phyloP scores from a whole-genome alignment of 2,329 filamentous ascomycete species.

The Fusarium equiseti region DNA sequence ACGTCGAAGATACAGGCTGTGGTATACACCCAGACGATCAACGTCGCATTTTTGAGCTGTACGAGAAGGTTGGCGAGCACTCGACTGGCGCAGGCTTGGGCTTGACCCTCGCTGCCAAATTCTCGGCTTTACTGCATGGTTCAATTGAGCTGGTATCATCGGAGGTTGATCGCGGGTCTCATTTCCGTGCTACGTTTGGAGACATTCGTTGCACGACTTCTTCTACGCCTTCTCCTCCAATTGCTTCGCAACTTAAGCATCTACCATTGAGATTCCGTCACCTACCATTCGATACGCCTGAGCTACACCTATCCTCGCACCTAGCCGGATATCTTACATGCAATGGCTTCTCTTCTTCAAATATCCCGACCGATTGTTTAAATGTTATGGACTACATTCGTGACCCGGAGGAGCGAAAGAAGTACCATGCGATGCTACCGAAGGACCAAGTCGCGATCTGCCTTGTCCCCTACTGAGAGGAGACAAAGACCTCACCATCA shows the following conservation, averaged over 20 bases:
- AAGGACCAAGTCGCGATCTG: slow-evolving; percentile 31
- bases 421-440: background rate
- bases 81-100: slow-evolving; percentile 58
- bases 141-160: slow-evolving; percentile 55
- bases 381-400: slow-evolving; percentile 28
- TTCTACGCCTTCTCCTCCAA: background rate
- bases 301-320: background rate
- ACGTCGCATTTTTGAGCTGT: slow-evolving; percentile 56
- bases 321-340: slow-evolving; percentile 14
- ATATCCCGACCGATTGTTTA: slow-evolving; percentile 10
- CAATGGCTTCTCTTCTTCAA: slow-evolving; percentile 15
- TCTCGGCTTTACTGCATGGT: slow-evolving; percentile 56
- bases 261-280: slow-evolving; percentile 23
- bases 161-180: slow-evolving; percentile 52
- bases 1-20: slow-evolving; percentile 57
- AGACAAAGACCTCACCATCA: background rate
- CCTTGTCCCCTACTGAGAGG: slow-evolving; percentile 17
- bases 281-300: background rate
- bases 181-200: slow-evolving; percentile 51
- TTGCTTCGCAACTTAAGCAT: background rate
- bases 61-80: slow-evolving; percentile 56
- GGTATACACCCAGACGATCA: slow-evolving; percentile 54
- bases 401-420: slow-evolving; percentile 10
- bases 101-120: slow-evolving; percentile 57
- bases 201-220: slow-evolving; percentile 11